Base-by-base conservation (phyloP, 2,329 filamentous ascomycete genomes). In the Metarhizium sp. region DNA sequence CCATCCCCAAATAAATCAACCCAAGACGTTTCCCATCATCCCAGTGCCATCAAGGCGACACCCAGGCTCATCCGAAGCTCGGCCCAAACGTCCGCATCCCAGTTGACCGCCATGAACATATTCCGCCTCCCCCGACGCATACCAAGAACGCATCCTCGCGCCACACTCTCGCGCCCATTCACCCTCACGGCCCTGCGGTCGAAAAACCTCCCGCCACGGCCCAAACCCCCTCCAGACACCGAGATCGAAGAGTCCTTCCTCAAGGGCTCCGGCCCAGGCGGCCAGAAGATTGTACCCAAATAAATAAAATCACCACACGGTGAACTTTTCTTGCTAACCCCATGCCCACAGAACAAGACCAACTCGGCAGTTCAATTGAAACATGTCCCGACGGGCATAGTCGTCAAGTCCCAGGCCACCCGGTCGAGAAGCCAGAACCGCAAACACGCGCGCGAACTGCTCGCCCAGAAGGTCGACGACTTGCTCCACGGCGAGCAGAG, bases 321-420 rank as follows among this genome's bases (percentile, higher is more conserved):
- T 25, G 25, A 25, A 25, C 3, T 25, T 25, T 25, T 25, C 25
- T 25, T 25, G 25, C 6, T 48, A 30, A 48, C 45, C n/a, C 4
- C 20, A 16, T 13, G 3, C 4, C 45, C 20, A 30, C 58, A 86
- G 87, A 99, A 99, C 74, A 99, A 99, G 82, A 99, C 94, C 30
- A 91, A 86, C 61, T 96, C 90, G 0, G 92, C 92, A 42, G 92
- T 96, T 2, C 94, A 99, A 69, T 78, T 99, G 40, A 94, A 87
- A 62, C 94, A 99, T 70, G 74, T 88, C 16, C 90, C 92, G 6
- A 95, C 92, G 0, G 92, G 92, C 58, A 84, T 96, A 53, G 92
- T 97, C 14, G 82, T 99, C 59, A 99, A 99, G 74, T 92, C 84
- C 55, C 94, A 99, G 72, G 90, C 87, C 20, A 97, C 94, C 8